Evolutionary conservation across 768 basidiomycete species (phyloP).

Genomic region (Lactarius tabidus): DNA sequence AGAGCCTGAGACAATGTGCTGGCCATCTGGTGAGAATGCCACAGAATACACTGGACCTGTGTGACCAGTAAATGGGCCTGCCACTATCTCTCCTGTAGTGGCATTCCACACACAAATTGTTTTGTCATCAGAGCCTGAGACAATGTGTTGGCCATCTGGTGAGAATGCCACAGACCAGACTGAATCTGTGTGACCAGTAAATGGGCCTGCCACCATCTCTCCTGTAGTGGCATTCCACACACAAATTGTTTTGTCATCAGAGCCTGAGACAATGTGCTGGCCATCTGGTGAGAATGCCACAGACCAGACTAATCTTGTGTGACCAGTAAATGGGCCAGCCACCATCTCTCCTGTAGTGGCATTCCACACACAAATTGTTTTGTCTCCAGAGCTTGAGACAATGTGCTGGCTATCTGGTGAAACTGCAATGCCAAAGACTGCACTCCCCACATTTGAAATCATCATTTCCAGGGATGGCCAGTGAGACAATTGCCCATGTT

Average conservation of each 20-base stretch:
- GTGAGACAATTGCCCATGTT: background rate
- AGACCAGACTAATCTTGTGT: background rate
- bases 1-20: background rate
- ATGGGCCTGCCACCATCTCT: background rate
- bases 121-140: background rate
- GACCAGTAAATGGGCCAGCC: background rate
- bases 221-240: background rate
- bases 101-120: background rate
- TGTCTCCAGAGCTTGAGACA: background rate
- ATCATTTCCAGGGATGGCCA: background rate
- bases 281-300: background rate
- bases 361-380: background rate
- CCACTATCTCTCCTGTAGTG: background rate
- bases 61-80: background rate
- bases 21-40: background rate
- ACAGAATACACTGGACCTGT: rapidly evolving
- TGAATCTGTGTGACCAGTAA: background rate
- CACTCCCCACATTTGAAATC: background rate
- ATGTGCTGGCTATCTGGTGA: background rate
- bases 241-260: background rate
- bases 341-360: background rate
- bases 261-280: background rate
- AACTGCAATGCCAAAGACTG: background rate
- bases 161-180: background rate
- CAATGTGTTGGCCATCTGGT: background rate